These are phyloP conservation scores for Plasmopara viticola DNA, from an alignment of 352 stramenopile species.

Conservation along the genomic window DNA sequence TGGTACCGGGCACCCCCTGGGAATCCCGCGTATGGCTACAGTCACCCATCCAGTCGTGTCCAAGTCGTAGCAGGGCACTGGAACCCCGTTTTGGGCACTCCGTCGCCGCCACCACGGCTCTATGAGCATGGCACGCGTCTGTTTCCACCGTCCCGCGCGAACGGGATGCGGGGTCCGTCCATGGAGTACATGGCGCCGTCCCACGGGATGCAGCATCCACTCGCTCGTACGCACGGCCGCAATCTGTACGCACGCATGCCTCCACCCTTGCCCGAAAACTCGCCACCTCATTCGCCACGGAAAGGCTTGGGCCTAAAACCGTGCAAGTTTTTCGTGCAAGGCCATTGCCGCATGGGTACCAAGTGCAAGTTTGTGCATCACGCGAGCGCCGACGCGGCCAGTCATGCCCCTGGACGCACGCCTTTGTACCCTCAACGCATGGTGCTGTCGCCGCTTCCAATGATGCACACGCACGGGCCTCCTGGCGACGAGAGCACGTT, in stretches of 20 bases:
- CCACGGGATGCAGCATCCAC: constrained; percentile 23
- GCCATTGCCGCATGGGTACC: constrained; percentile 77
- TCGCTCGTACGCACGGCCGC: constrained; percentile 20
- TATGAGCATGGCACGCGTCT: constrained; percentile 23
- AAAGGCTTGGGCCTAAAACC: constrained; percentile 53
- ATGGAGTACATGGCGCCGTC: not conserved
- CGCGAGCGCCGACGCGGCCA: constrained; percentile 16
- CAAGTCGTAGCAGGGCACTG: constrained; percentile 32
- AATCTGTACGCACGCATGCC: constrained; percentile 53
- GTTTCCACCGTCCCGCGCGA: constrained; percentile 14
- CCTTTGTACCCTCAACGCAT: constrained; percentile 28
- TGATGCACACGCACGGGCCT: constrained; percentile 35
- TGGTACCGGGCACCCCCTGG: constrained; percentile 24
- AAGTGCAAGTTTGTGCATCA: constrained; percentile 85
- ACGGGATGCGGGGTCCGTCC: constrained; percentile 29
- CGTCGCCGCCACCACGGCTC: constrained; percentile 20
- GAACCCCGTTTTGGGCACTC: constrained; percentile 31
- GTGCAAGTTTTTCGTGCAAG: constrained; percentile 82
- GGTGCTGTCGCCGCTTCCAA: constrained; percentile 26
- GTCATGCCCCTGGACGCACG: constrained; percentile 15
- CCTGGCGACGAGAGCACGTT: constrained; percentile 21
- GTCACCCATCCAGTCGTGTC: constrained; percentile 16
- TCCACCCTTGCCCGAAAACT: constrained; percentile 46
- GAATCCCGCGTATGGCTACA: constrained; percentile 27
- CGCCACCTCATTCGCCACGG: constrained; percentile 54